These are phyloP conservation scores for Exophiala sideris DNA, from an alignment of 2,329 filamentous ascomycete species.

Conservation along the genomic window DNA sequence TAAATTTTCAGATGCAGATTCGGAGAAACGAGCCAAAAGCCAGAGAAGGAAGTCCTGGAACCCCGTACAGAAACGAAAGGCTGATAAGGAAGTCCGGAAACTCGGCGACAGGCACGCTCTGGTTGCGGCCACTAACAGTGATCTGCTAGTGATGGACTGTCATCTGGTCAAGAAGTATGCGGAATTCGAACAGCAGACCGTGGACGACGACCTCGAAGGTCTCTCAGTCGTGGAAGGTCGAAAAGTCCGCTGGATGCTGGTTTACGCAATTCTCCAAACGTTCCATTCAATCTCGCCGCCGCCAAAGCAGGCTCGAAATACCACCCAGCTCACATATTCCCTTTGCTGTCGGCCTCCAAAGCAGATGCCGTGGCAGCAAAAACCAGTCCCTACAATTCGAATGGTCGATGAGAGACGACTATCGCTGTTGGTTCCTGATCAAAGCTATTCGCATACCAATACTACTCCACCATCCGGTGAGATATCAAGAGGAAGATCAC, in stretches of 20 bases:
- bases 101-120: conserved; percentile 21
- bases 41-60: conserved; percentile 25
- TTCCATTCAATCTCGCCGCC: conserved; percentile 61
- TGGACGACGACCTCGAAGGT: conserved; percentile 56
- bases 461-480: conserved; percentile 12
- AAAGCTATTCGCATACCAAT: conserved; percentile 24
- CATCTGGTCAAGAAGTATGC: conserved; percentile 65
- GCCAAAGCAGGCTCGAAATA: conserved; percentile 60
- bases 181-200: conserved; percentile 63
- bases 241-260: conserved; percentile 73
- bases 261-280: conserved; percentile 72
- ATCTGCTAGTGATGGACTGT: conserved; percentile 35
- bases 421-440: conserved; percentile 14
- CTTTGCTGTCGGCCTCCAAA: conserved; percentile 46
- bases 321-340: conserved; percentile 57
- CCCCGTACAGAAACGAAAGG: conserved; percentile 23
- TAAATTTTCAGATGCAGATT: conserved; percentile 3
- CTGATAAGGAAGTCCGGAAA: conserved; percentile 21
- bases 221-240: conserved; percentile 63
- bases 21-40: conserved; percentile 4
- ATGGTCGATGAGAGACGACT: not conserved
- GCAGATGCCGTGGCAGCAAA: conserved; percentile 22
- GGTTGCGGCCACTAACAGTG: conserved; percentile 26
- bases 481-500: conserved; percentile 12
- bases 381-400: not conserved